Conservation (phyloP, 352 stramenopile species). For the Aphanomyces invadans region DNA sequence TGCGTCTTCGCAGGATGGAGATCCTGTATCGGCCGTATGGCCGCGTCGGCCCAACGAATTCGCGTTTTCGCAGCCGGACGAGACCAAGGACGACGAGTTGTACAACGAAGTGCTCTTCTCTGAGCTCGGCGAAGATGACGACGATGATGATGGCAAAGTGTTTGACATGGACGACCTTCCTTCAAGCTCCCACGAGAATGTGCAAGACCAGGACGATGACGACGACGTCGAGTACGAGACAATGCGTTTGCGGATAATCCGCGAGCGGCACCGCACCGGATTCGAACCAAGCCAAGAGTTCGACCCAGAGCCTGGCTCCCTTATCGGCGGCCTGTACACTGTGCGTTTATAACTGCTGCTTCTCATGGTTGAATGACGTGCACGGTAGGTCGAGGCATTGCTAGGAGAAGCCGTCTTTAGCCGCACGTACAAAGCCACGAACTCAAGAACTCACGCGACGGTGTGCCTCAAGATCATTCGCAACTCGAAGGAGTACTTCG, state of each 20-base stretch:
- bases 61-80: conserved; percentile 77
- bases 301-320: conserved; percentile 42
- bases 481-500: conserved; percentile 99
- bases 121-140: conserved; percentile 40
- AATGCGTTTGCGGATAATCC: conserved; percentile 60
- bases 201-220: conserved; percentile 35
- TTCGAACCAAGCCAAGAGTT: conserved; percentile 77
- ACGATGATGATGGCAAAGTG: conserved; percentile 27
- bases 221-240: conserved; percentile 57
- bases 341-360: conserved; percentile 28
- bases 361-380: neutral
- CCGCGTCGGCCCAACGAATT: conserved; percentile 75
- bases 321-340: conserved; percentile 59
- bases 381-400: conserved; percentile 45
- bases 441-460: conserved; percentile 52
- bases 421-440: conserved; percentile 68
- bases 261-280: conserved; percentile 69
- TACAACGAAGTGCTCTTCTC: conserved; percentile 73
- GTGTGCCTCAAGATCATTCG: conserved; percentile 99
- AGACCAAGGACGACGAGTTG: conserved; percentile 66
- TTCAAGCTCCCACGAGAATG: conserved; percentile 22
- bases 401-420: conserved; percentile 82
- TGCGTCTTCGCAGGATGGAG: conserved; percentile 54
- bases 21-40: conserved; percentile 68
- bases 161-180: conserved; percentile 40